Evolutionary conservation across 768 basidiomycete genomes (phyloP).

Genomic region (Rhodotorula diobovata): DNA sequence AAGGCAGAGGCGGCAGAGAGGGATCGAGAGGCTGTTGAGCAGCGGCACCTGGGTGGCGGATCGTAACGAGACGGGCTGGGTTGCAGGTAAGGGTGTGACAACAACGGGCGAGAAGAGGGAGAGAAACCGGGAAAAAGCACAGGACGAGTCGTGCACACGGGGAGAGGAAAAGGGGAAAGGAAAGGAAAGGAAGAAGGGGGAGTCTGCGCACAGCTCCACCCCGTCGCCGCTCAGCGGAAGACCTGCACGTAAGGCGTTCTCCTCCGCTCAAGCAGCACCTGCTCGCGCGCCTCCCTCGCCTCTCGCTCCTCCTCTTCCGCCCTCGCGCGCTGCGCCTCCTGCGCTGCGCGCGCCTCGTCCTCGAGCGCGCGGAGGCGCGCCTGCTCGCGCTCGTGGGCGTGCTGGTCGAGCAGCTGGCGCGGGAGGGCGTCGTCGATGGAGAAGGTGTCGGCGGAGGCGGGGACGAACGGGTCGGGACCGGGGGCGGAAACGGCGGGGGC

Average conservation of each 20-base stretch:
- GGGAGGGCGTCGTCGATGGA: background rate
- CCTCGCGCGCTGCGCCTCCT: background rate
- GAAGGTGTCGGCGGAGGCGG: background rate
- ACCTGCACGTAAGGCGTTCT: background rate
- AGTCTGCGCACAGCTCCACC: too few species aligned
- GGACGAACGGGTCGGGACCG: too few species aligned
- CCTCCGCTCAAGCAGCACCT: background rate
- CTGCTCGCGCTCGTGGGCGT: background rate
- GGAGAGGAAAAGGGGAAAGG: background rate
- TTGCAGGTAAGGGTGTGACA: background rate
- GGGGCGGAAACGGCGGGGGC: too few species aligned
- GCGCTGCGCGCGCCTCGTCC: background rate
- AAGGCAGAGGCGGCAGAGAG: background rate
- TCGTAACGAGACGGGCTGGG: too few species aligned
- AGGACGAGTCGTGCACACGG: background rate
- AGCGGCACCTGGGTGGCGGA: too few species aligned
- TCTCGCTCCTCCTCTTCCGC: slow-evolving; percentile 6
- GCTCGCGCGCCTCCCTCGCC: slow-evolving; percentile 7
- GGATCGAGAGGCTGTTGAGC: too few species aligned
- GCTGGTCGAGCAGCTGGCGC: background rate
- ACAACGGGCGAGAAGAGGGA: background rate
- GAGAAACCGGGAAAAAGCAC: background rate
- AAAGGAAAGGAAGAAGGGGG: too few species aligned
- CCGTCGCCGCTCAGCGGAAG: background rate
- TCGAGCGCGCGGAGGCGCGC: background rate